Evolutionary conservation across 108 stramenopile species (phyloP), one percentile per base, ranked within the genome.

Genomic region (Conticribra guillardii): DNA sequence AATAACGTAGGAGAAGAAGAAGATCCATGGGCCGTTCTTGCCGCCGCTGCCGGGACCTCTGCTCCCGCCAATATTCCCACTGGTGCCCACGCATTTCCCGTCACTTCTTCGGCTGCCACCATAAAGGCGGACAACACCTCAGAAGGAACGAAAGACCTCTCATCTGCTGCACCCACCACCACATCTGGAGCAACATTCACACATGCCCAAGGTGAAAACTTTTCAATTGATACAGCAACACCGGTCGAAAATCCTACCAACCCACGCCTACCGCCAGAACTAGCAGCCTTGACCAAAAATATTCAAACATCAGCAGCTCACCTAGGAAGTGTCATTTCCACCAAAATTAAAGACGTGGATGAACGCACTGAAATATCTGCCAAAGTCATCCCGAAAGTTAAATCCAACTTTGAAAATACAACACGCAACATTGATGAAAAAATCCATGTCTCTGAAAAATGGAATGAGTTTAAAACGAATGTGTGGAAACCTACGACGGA

Each of bases 21-120:
- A 22, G 66, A 67, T 44, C 66, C 66, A 14, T 67, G 66, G 66
- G 66, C 66, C 24, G 66, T 67, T 17, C 51, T 67, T 18, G 66
- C 54, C 1, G 54, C 66, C 26, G 66, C 66, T 14, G 66, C 64
- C 5, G 61, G 50, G 16, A 21, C 50, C 19, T 19, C 50, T 51
- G 18, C 50, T 19, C 17, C 50, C 19, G 50, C 16, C 50, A 16
- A 18, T 4, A 18, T 16, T 4, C 4, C 50, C 18, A n/a, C n/a
- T n/a, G n/a, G n/a, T n/a, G 50, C 16, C 50, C 16, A 4, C 18
- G 50, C 50, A 11, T 19, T 16, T 4, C 4, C 50, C 16, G 50
- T 19, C 50, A 21, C 50, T 4, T 16, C 16, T 16, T 4, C 50
- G 50, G 50, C 50, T 4, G 9, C 50, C 50, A 51, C 5, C 50